Percentiles rank a stretch among this genome's conserved stretches.
phyloP scores from a whole-genome alignment of 768 basidiomycete genomes.

The Amanita rubescens region DNA sequence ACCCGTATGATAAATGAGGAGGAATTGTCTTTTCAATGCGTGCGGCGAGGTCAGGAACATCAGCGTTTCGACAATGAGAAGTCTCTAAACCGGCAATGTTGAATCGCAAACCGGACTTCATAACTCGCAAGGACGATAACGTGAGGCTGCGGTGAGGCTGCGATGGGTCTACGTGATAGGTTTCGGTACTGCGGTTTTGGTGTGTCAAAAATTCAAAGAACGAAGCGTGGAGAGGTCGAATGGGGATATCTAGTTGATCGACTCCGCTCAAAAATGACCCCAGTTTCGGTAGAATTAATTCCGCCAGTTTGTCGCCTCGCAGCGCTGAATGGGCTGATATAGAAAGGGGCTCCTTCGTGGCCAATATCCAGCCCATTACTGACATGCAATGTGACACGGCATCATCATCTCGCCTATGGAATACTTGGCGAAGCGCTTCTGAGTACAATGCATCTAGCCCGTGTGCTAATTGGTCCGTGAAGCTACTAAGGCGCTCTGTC shows the following conservation, averaged over 20 bases:
- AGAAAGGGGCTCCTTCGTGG: neutral
- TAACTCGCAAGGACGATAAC: conserved; percentile 9
- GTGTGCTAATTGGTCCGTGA: neutral
- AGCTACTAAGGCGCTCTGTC: neutral
- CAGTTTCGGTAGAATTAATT: neutral
- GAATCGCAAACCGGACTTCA: conserved; percentile 20
- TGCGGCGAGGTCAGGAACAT: conserved; percentile 13
- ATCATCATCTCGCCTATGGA: conserved; percentile 1
- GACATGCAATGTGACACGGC: neutral
- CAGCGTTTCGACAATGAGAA: conserved; percentile 19
- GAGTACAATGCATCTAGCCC: neutral
- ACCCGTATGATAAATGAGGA: conserved; percentile 16
- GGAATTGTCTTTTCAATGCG: conserved; percentile 6
- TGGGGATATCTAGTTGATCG: conserved; percentile 4
- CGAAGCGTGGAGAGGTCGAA: conserved; percentile 26
- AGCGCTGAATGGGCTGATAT: neutral
- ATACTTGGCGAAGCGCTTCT: neutral
- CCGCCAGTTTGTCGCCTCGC: neutral
- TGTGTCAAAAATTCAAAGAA: conserved; percentile 27
- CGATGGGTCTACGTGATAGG: conserved; percentile 15
- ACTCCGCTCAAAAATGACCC: neutral
- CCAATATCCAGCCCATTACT: neutral
- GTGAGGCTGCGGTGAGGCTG: neutral
- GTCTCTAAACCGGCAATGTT: conserved; percentile 23
- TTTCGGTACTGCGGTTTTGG: conserved; percentile 11